Evolutionary conservation across 192 early-diverging fungal genomes (phyloP).

Genomic region (Umbelopsis vinacea): DNA sequence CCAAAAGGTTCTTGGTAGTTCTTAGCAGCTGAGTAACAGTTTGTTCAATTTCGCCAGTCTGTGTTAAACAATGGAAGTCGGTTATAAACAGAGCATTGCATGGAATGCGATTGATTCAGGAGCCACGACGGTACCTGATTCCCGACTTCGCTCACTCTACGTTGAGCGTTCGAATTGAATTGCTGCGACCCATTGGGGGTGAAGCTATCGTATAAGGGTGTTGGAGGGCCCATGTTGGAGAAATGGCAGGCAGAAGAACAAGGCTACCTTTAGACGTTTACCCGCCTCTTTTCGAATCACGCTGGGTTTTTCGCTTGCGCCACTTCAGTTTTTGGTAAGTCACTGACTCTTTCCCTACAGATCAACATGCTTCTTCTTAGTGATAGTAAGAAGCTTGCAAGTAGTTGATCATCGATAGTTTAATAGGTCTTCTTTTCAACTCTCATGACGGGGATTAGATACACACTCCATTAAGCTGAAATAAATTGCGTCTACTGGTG

Average conservation of each 20-base stretch:
- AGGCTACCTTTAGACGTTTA: neutral
- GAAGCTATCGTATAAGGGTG: slow-evolving; percentile 7
- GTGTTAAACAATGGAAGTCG: neutral
- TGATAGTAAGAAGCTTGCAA: too few species aligned
- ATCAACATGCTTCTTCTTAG: too few species aligned
- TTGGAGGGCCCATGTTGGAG: neutral
- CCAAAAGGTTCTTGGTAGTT: slow-evolving; percentile 35
- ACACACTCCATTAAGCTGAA: too few species aligned
- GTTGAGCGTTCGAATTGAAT: neutral
- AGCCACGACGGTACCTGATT: neutral
- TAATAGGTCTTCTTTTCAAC: too few species aligned
- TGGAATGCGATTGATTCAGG: too few species aligned
- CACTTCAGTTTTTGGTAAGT: neutral
- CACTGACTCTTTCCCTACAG: too few species aligned
- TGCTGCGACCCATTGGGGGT: neutral
- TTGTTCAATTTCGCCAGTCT: slow-evolving; percentile 40
- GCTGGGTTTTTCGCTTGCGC: neutral
- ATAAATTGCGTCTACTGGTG: too few species aligned
- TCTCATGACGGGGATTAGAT: too few species aligned
- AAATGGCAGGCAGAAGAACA: neutral
- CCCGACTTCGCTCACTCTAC: neutral
- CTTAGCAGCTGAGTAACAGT: slow-evolving; percentile 35
- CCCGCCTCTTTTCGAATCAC: slow-evolving; percentile 2
- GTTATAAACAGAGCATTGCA: neutral
- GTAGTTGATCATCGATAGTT: too few species aligned